Evolutionary conservation across 2,329 filamentous ascomycete species (phyloP), one percentile per base, ranked within the genome.

Genomic region (Ophioceras dolichostomum): DNA sequence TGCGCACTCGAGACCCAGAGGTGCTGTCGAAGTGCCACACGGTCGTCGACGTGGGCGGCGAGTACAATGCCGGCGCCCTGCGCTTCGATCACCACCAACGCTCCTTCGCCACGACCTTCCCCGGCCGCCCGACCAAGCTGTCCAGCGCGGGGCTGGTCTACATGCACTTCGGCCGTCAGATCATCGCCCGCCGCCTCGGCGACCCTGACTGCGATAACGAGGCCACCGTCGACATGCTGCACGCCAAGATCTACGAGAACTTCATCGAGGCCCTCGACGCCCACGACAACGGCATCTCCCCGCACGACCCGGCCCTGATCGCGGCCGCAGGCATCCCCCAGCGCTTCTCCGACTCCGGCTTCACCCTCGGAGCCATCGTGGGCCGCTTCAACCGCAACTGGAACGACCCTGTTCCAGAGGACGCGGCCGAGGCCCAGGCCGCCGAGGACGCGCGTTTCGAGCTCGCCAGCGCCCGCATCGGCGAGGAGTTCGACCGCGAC

Each of bases 41-140:
- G 39, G 88, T 98, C 41, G 89, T 96, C 49, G 91, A 98, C 55
- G 91, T 96, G n/a, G 88, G 89, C 54, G 89, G 88, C 50, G 83
- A 89, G 59, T 96, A 98, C 64, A 82, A 94, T 54, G 64, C 83
- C 39, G 58, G 65, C 36, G 63, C 62, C 45, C 76, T 86, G 61
- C 83, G 89, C 51, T 98, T 84, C 68, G 91, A 98, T 62, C 91
- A 98, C 66, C 91, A 98, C 71, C 91, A 98, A 69, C 86, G 89
- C 46, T 79, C 78, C 54, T 98, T 98, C 68, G 62, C 64, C 41
- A 81, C 83, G 40, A 86, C 80, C 33, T 98, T 98, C 63, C 87
- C 89, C 16, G 74, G 74, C 42, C 82, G 83, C 52, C 58, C 62
- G 38, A 98, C 91, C 45, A 95, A 93, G 70, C 81, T 98, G 40